phyloP scores from a whole-genome alignment of 2,329 filamentous ascomycete species.

The Scorias spongiosa region DNA sequence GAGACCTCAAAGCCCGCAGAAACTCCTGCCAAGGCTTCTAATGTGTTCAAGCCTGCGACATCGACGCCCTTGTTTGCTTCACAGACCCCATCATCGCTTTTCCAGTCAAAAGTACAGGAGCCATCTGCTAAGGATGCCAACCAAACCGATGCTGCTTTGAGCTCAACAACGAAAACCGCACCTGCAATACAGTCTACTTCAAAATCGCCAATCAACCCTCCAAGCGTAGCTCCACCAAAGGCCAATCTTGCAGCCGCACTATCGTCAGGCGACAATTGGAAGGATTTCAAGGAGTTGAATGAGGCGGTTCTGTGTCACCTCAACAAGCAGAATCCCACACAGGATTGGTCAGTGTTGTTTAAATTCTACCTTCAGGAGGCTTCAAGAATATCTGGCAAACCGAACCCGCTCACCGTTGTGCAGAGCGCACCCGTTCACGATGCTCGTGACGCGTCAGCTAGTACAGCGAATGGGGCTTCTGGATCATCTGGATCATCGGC shows the following conservation, averaged over 20 bases:
- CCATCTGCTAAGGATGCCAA: conserved; percentile 1
- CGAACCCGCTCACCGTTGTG: neutral
- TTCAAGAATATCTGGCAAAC: conserved; percentile 9
- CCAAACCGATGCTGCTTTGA: neutral
- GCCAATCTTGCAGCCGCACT: neutral
- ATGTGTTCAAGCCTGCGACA: conserved; percentile 2
- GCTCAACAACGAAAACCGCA: neutral
- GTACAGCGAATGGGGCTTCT: neutral
- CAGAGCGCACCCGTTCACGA: neutral
- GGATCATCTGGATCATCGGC: neutral
- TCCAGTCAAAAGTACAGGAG: conserved; percentile 2
- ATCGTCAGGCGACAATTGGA: conserved; percentile 1
- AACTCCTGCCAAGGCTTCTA: conserved; percentile 4
- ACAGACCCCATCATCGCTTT: conserved; percentile 1
- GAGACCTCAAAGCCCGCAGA: conserved; percentile 3
- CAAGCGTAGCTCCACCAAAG: neutral
- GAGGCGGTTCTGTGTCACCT: conserved; percentile 14
- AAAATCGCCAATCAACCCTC: neutral
- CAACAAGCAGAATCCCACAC: conserved; percentile 8
- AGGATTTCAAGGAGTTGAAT: conserved; percentile 13
- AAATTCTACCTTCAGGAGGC: conserved; percentile 13
- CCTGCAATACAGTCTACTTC: neutral
- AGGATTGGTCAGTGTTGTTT: conserved; percentile 15
- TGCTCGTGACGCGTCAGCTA: neutral
- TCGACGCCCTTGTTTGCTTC: conserved; percentile 1